Conservation (phyloP, 2,329 filamentous ascomycete genomes). For the Ophiostoma sp. region DNA sequence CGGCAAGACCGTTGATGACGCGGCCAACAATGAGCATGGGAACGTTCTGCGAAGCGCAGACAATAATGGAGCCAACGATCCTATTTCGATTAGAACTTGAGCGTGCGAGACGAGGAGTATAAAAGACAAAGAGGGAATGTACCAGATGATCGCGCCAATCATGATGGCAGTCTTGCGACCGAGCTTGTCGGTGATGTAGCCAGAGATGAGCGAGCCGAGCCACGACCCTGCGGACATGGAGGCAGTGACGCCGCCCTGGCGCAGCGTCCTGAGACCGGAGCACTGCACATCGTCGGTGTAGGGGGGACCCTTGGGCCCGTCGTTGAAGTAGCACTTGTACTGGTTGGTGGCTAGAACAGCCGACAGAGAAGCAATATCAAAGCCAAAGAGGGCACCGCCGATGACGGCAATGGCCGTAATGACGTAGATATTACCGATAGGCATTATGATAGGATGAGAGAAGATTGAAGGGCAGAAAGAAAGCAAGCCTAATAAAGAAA, state of each 20-base stretch:
- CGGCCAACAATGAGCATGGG: constrained; percentile 61
- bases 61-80: constrained; percentile 45
- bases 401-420: constrained; percentile 42
- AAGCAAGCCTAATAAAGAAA: background rate
- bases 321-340: constrained; percentile 42
- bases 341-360: constrained; percentile 40
- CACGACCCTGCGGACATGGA: constrained; percentile 67
- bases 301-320: constrained; percentile 32
- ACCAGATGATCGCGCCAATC: constrained; percentile 48
- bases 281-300: constrained; percentile 19
- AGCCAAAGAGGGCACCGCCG: constrained; percentile 39
- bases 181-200: constrained; percentile 52
- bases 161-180: constrained; percentile 47
- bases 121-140: constrained; percentile 1
- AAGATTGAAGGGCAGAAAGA: background rate
- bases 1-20: constrained; percentile 64
- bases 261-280: constrained; percentile 20
- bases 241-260: constrained; percentile 60
- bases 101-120: background rate
- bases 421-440: constrained; percentile 38
- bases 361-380: constrained; percentile 44
- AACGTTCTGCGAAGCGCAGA: constrained; percentile 41
- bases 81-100: background rate
- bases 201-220: constrained; percentile 56
- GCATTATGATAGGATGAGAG: background rate